These are phyloP conservation scores for Saccharomyces uvarum DNA, from an alignment of 1,139 yeast species.

Conservation along the genomic window DNA sequence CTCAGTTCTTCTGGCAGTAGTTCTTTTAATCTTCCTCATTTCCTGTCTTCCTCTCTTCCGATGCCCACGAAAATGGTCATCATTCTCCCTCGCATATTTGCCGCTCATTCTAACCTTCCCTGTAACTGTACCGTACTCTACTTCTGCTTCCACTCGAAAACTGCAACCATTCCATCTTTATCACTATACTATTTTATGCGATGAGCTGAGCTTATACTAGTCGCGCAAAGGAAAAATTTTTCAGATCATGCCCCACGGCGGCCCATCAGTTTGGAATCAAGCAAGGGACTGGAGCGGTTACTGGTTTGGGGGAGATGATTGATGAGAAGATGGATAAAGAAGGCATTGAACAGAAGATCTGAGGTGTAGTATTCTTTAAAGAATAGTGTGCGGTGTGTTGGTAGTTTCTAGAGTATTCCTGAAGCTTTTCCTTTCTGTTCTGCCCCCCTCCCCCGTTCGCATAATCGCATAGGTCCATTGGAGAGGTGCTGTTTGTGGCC, in stretches of 20 bases:
- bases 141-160: neutral
- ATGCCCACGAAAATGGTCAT: conserved; percentile 6
- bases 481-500: conserved; percentile 1
- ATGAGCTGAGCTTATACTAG: neutral
- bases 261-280: conserved; percentile 1
- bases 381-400: neutral
- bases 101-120: neutral
- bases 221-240: conserved; percentile 8
- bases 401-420: neutral
- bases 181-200: neutral
- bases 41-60: conserved; percentile 52
- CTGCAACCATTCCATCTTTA: neutral
- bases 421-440: conserved; percentile 2
- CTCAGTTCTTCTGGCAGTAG: conserved; percentile 35
- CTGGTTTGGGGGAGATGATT: neutral
- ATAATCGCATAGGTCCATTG: neutral
- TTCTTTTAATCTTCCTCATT: conserved; percentile 50
- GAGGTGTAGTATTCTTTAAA: neutral
- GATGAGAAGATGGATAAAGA: neutral
- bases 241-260: conserved; percentile 11
- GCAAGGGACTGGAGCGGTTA: conserved; percentile 1
- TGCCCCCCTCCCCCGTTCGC: neutral
- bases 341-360: neutral
- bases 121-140: neutral
- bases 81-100: conserved; percentile 5